phyloP scores from a whole-genome alignment of 306 rosid species.

The Bauhinia variegata region DNA sequence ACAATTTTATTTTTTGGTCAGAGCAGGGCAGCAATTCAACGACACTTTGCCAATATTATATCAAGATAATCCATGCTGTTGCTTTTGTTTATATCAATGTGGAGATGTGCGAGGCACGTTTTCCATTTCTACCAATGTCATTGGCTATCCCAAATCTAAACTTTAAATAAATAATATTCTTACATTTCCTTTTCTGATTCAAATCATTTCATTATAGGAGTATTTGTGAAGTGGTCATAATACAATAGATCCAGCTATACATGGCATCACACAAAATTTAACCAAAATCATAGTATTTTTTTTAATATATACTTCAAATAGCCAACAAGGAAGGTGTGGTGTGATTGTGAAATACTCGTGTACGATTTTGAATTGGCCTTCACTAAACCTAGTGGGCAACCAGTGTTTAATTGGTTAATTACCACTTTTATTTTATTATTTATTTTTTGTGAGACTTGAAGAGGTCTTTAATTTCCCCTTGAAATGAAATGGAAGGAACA shows the following conservation, averaged over 20 bases:
- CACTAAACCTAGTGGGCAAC: constrained; percentile 10
- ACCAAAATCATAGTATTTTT: too few species aligned
- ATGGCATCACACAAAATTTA: too few species aligned
- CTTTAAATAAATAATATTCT: constrained; percentile 13
- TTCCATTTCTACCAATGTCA: constrained; percentile 36
- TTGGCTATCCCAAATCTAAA: constrained; percentile 32
- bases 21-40: constrained; percentile 41
- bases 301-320: too few species aligned
- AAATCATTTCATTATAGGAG: too few species aligned
- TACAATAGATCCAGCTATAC: too few species aligned
- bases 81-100: constrained; percentile 27
- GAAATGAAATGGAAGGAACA: constrained; percentile 26
- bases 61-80: constrained; percentile 8
- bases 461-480: constrained; percentile 9
- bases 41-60: constrained; percentile 35
- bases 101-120: constrained; percentile 48
- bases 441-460: background rate
- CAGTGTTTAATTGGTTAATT: constrained; percentile 25
- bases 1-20: constrained; percentile 46
- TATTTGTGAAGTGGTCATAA: too few species aligned
- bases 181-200: too few species aligned
- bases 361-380: too few species aligned
- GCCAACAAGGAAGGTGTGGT: too few species aligned
- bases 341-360: too few species aligned
- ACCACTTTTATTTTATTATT: background rate